Percentiles rank a stretch among this genome's conserved stretches.
phyloP scores from a whole-genome alignment of 1,284 basidiomycete genomes.

The Malassezia psittaci region DNA sequence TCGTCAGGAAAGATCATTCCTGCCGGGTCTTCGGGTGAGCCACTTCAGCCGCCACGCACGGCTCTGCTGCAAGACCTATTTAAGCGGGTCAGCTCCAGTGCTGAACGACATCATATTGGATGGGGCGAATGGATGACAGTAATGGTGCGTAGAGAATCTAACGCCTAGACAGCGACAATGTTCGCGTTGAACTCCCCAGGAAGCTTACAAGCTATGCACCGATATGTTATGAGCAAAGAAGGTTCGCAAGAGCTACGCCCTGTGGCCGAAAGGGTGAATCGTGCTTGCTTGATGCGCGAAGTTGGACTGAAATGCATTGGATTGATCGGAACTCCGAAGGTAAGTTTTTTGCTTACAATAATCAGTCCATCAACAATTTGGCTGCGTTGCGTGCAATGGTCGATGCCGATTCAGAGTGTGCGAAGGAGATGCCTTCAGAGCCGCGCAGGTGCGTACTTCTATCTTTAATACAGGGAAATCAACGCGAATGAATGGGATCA shows the following conservation, averaged over 20 bases:
- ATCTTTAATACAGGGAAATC: constrained; percentile 21
- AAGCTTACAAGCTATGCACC: constrained; percentile 66
- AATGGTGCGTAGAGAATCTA: constrained; percentile 53
- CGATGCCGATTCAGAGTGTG: constrained; percentile 35
- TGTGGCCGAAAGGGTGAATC: constrained; percentile 54
- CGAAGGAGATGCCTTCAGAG: constrained; percentile 26
- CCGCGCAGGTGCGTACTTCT: constrained; percentile 27
- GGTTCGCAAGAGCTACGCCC: constrained; percentile 49
- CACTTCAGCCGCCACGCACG: constrained; percentile 57
- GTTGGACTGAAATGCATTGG: constrained; percentile 84
- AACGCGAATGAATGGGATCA: constrained; percentile 18
- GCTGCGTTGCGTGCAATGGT: constrained; percentile 39
- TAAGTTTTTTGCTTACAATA: not conserved
- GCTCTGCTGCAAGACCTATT: constrained; percentile 54
- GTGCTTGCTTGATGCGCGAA: constrained; percentile 79
- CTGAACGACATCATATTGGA: constrained; percentile 56
- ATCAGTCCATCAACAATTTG: constrained; percentile 41
- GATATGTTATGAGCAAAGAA: constrained; percentile 55
- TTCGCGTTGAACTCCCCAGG: constrained; percentile 73
- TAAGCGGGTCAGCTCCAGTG: constrained; percentile 56
- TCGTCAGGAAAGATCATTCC: constrained; percentile 29
- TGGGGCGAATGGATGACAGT: constrained; percentile 74
- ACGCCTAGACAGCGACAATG: constrained; percentile 63
- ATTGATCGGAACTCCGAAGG: constrained; percentile 77
- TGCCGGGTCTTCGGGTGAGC: constrained; percentile 52